Conservation (phyloP, 768 basidiomycete species). For the Serendipita sp. region DNA sequence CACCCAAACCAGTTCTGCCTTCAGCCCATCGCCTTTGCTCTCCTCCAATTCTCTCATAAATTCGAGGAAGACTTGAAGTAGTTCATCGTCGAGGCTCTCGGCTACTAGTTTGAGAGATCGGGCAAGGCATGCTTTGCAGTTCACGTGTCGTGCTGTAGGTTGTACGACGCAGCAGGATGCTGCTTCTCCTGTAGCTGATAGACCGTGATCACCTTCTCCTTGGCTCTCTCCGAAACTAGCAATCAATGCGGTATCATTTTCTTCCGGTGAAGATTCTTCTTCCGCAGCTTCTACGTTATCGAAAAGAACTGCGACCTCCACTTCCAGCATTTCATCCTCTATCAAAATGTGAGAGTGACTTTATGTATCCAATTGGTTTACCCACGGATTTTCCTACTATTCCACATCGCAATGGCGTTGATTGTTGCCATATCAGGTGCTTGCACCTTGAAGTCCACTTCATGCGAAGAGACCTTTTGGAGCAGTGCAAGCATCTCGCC, state of each 20-base stretch:
- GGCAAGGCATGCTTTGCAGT: no score
- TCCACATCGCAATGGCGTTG: slow-evolving; percentile 51
- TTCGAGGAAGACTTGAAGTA: neutral
- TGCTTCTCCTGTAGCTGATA: neutral
- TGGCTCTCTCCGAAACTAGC: no score
- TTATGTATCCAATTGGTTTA: neutral
- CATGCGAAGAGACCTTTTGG: slow-evolving; percentile 67
- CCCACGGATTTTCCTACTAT: slow-evolving; percentile 77
- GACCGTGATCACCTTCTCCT: neutral
- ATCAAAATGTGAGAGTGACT: neutral
- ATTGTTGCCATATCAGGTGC: slow-evolving; percentile 40
- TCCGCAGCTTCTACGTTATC: neutral
- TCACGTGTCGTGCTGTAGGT: neutral
- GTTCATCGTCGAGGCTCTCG: neutral
- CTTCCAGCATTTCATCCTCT: neutral
- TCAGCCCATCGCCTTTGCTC: neutral
- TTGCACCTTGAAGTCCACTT: slow-evolving; percentile 61
- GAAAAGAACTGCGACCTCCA: neutral
- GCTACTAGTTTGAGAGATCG: no score
- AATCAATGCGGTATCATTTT: neutral
- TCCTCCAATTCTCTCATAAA: neutral
- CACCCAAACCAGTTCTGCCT: neutral
- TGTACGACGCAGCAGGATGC: neutral
- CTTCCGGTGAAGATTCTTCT: neutral
- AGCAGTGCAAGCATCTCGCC: slow-evolving; percentile 66